Conservation (phyloP, 148 eudicot genomes). For the Cornus controversa region DNA sequence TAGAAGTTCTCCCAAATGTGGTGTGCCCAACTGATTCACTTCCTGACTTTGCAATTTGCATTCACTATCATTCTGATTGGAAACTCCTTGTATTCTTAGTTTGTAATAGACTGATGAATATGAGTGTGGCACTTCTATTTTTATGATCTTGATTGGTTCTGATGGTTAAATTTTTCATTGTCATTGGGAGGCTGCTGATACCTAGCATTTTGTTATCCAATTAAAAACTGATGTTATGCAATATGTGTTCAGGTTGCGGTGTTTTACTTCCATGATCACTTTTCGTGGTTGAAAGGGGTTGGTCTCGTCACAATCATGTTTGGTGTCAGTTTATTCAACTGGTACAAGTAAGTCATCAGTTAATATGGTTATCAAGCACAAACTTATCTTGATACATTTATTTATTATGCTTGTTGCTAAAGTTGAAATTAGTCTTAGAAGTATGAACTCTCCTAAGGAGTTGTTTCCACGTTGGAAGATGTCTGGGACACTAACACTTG, state of each 20-base stretch:
- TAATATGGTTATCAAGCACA: background rate
- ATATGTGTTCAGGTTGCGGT: slow-evolving; percentile 80
- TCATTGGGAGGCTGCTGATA: slow-evolving; percentile 1
- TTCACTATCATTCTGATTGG: background rate
- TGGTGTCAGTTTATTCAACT: slow-evolving; percentile 93
- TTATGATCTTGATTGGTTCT: background rate
- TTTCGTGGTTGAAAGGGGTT: slow-evolving; percentile 88
- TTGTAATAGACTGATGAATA: background rate
- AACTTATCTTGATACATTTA: background rate
- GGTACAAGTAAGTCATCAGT: slow-evolving; percentile 86
- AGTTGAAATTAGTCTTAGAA: background rate
- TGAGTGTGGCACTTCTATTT: background rate
- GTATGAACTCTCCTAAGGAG: too few species aligned
- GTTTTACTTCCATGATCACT: slow-evolving; percentile 91
- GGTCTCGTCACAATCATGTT: slow-evolving; percentile 78
- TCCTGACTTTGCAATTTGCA: background rate
- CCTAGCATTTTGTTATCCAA: background rate
- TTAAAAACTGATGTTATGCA: background rate
- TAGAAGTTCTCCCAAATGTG: background rate
- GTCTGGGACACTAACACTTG: too few species aligned
- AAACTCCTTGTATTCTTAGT: background rate
- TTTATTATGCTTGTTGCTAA: slow-evolving; percentile 5
- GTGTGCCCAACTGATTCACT: background rate
- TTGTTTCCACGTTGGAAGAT: too few species aligned
- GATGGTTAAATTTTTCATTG: background rate